phyloP scores from a whole-genome alignment of 495 filamentous ascomycete genomes.

The Aspergillus heteromorphus region DNA sequence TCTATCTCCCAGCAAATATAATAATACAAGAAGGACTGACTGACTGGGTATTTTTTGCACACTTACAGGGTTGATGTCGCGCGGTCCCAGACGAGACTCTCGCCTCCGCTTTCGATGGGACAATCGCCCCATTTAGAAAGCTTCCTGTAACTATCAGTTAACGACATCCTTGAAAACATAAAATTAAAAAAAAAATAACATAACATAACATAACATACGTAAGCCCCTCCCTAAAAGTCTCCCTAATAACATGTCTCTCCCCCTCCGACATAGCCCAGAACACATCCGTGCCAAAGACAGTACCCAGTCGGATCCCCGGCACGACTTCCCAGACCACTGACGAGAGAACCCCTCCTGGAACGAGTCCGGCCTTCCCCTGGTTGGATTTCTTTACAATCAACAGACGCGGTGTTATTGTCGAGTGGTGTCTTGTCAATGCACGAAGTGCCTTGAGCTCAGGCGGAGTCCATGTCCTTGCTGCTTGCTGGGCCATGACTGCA shows the following conservation, averaged over 20 bases:
- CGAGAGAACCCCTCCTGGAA: background rate
- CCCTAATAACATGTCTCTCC: background rate
- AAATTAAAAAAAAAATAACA: no score
- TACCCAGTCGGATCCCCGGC: background rate
- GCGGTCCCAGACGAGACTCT: background rate
- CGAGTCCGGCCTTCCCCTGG: background rate
- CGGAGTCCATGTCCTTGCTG: no score
- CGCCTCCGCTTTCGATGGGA: background rate
- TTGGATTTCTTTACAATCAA: background rate
- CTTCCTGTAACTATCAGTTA: background rate
- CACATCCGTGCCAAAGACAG: background rate
- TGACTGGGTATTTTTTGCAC: no score
- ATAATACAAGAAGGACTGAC: background rate
- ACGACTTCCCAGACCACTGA: background rate
- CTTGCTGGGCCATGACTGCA: no score
- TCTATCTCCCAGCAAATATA: background rate
- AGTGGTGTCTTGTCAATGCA: no score
- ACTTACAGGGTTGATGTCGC: background rate
- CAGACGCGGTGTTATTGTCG: background rate
- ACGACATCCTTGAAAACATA: background rate
- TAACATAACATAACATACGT: background rate
- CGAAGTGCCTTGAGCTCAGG: no score
- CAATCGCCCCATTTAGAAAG: background rate
- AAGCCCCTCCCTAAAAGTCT: background rate
- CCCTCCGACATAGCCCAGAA: background rate